These are phyloP conservation scores for Nakazawaea laoshanensis DNA, from an alignment of 805 yeast species.

Conservation along the genomic window DNA sequence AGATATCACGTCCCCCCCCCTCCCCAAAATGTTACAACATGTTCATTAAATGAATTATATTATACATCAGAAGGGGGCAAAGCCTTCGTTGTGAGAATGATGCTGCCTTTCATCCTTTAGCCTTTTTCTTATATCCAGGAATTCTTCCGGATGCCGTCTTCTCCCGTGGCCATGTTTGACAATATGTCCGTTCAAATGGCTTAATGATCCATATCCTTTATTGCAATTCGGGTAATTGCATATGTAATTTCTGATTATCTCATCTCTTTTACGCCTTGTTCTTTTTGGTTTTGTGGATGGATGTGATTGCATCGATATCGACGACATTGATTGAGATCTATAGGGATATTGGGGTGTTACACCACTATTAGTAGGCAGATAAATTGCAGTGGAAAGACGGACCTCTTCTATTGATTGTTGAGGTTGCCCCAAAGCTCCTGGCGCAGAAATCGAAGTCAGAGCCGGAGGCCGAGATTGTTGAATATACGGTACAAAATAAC, in stretches of 20 bases:
- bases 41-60: too few species aligned
- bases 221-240: slow-evolving; percentile 33
- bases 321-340: neutral
- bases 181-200: slow-evolving; percentile 42
- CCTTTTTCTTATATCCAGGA: slow-evolving; percentile 31
- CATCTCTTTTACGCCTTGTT: slow-evolving; percentile 38
- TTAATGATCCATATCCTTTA: slow-evolving; percentile 41
- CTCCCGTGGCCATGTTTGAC: slow-evolving; percentile 37
- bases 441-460: too few species aligned
- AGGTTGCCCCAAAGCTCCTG: too few species aligned
- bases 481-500: too few species aligned
- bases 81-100: too few species aligned
- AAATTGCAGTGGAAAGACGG: too few species aligned
- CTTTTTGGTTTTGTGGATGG: slow-evolving; percentile 15
- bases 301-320: neutral
- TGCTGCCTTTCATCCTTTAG: too few species aligned
- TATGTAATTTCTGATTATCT: slow-evolving; percentile 37
- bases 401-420: too few species aligned
- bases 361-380: neutral
- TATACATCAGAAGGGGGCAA: too few species aligned
- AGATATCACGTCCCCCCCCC: too few species aligned
- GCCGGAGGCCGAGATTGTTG: too few species aligned
- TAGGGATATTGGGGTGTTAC: slow-evolving; percentile 1
- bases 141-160: slow-evolving; percentile 39
- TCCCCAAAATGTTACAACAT: too few species aligned